Evolutionary conservation across 23 red algal genomes (phyloP).

Genomic region (Gracilariopsis chorda): DNA sequence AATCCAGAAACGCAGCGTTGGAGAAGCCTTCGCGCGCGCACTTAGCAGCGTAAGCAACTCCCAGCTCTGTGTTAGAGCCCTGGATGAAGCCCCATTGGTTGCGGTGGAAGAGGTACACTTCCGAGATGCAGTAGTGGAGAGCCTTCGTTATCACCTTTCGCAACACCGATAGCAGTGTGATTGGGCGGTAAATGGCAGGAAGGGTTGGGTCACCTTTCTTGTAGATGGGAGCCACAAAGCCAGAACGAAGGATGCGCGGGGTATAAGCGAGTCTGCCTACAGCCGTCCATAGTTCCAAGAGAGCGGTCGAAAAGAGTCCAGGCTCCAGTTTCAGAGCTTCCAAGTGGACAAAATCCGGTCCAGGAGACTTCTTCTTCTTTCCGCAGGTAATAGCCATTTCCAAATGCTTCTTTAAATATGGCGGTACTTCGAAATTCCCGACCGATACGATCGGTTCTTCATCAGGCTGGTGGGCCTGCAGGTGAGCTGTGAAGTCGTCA

Average conservation of each 20-base stretch:
- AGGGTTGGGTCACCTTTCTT: background rate
- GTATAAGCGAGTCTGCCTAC: background rate
- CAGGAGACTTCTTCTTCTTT: background rate
- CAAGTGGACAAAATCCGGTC: background rate
- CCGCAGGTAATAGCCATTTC: background rate
- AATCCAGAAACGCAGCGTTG: background rate
- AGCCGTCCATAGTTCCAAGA: background rate
- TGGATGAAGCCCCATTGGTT: constrained; percentile 3
- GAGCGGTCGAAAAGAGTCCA: background rate
- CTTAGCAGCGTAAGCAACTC: background rate
- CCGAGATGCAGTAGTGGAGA: background rate
- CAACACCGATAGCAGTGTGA: background rate
- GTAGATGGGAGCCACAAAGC: background rate
- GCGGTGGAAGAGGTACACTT: background rate
- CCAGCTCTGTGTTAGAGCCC: constrained; percentile 15
- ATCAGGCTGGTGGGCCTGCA: background rate
- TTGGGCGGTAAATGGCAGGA: background rate
- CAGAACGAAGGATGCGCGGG: background rate
- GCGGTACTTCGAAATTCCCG: background rate
- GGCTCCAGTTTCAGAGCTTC: constrained; percentile 4
- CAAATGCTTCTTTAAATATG: background rate
- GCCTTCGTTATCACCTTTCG: background rate
- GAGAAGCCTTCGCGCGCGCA: background rate
- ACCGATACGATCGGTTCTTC: background rate
- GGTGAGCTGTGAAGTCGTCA: background rate